Percentiles rank a stretch among this genome's conserved stretches.
These are phyloP conservation scores for Trametes polyzona DNA, from an alignment of 1,284 basidiomycete genomes.

Conservation along the genomic window DNA sequence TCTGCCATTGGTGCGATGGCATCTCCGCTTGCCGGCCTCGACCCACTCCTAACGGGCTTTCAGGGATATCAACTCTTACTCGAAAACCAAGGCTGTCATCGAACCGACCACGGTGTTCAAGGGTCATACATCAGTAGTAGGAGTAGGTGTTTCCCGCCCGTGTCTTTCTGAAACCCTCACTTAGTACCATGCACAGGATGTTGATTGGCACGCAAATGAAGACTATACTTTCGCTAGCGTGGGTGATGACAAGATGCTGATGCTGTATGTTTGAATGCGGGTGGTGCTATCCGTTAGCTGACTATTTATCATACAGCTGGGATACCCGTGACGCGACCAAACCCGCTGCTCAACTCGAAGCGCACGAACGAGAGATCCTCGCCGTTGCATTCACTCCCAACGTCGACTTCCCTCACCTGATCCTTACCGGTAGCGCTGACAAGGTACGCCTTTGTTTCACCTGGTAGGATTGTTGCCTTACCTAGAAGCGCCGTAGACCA, in stretches of 20 bases:
- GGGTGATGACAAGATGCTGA: slow-evolving; percentile 94
- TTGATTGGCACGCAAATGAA: slow-evolving; percentile 91
- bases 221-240: slow-evolving; percentile 93
- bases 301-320: slow-evolving; percentile 69
- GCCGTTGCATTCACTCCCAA: slow-evolving; percentile 90
- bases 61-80: slow-evolving; percentile 93
- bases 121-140: slow-evolving; percentile 90
- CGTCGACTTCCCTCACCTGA: slow-evolving; percentile 66
- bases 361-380: slow-evolving; percentile 91
- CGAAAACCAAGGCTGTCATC: slow-evolving; percentile 78
- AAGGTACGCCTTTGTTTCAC: slow-evolving; percentile 74
- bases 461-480: too few species aligned
- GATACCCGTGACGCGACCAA: slow-evolving; percentile 81
- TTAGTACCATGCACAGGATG: too few species aligned
- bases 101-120: slow-evolving; percentile 85
- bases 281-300: background rate
- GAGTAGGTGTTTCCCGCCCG: too few species aligned
- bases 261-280: slow-evolving; percentile 66
- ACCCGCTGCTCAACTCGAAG: slow-evolving; percentile 78
- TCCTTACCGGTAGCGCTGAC: slow-evolving; percentile 94
- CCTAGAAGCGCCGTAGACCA: slow-evolving; percentile 60
- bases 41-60: background rate
- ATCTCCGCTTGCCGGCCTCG: background rate
- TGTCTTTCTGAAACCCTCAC: too few species aligned
- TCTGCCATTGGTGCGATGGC: slow-evolving; percentile 84